Base-by-base conservation (phyloP, 2,329 filamentous ascomycete species). In the Aspergillus phoenicis region DNA sequence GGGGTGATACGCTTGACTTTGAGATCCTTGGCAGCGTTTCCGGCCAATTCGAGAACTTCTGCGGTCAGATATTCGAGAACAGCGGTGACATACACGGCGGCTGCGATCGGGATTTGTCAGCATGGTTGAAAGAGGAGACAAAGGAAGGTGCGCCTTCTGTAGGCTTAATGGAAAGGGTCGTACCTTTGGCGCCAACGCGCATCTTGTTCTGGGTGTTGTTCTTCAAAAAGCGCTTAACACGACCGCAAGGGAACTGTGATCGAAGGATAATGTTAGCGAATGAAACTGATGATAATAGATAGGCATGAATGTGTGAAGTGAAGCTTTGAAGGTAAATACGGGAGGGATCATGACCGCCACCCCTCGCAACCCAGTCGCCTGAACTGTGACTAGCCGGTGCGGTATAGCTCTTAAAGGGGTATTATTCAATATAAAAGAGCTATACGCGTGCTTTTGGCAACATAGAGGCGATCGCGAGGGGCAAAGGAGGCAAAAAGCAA, bases 1-100 rank as follows among this genome's bases (percentile, higher is more conserved):
- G 95, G 95, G 11, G 94, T 98, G 81, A 99, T 99, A 81, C 95
- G 95, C 89, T 98, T 99, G 83, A 98, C 95, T 83, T 98, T 99
- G 76, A 98, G 90, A 80, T 99, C 95, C 86, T 98, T 98, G 80
- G 95, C 95, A 57, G 95, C 95, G 78, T 99, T 99, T 80, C 95
- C 95, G 78, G 95, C 95, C 68, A 99, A 85, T 81, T 99, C 95
- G 72, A 99, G 90, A 51, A 99, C 94, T 87, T 99, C 94, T 66
- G 94, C 94, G 63, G 95, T 97, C 70, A 99, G 84, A 78, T 99
- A 99, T 83, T 99, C 95, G 67, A 99, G 90, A 60, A 99, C 95
- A 47, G 95, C 95, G 53, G 95, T 98, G 65, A 98, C 92, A 78
- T 99, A 99, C 72, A 99, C 95, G 68, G 95, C 93, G 67, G 95